Conservation (phyloP, 805 yeast species). For the Danielia reshetovae region DNA sequence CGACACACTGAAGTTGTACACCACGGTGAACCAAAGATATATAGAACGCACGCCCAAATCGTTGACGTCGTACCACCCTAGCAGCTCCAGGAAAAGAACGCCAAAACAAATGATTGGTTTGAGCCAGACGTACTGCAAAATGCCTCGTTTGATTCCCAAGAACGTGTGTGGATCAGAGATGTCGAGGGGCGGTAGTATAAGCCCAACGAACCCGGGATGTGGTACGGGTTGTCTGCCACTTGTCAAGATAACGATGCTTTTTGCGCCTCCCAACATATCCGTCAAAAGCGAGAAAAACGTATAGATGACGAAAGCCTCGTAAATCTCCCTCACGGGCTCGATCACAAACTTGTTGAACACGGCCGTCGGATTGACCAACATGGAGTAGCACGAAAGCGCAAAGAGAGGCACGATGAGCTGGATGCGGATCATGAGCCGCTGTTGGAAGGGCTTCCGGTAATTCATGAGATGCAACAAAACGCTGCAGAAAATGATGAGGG, state of each 20-base stretch:
- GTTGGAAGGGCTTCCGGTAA: conserved; percentile 87
- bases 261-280: conserved; percentile 86
- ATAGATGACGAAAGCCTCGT: conserved; percentile 94
- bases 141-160: conserved; percentile 72
- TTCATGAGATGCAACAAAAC: conserved; percentile 43
- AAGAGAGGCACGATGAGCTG: conserved; percentile 78
- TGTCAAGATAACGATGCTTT: conserved; percentile 68
- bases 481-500: conserved; percentile 19
- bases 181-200: conserved; percentile 58
- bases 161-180: conserved; percentile 84
- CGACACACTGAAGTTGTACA: conserved; percentile 79
- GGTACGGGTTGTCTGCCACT: conserved; percentile 68
- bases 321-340: conserved; percentile 81
- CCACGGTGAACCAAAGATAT: conserved; percentile 59
- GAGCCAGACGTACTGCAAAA: conserved; percentile 92
- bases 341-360: conserved; percentile 41
- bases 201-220: conserved; percentile 58
- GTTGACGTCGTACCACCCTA: conserved; percentile 50
- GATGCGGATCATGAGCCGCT: conserved; percentile 78
- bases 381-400: conserved; percentile 63
- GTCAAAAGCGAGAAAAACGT: conserved; percentile 85
- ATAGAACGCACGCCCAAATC: conserved; percentile 46
- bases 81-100: conserved; percentile 43
- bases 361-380: conserved; percentile 45
- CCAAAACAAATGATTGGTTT: conserved; percentile 75